Evolutionary conservation across 2,329 filamentous ascomycete species (phyloP).

Genomic region (Penicillium rolfsii): DNA sequence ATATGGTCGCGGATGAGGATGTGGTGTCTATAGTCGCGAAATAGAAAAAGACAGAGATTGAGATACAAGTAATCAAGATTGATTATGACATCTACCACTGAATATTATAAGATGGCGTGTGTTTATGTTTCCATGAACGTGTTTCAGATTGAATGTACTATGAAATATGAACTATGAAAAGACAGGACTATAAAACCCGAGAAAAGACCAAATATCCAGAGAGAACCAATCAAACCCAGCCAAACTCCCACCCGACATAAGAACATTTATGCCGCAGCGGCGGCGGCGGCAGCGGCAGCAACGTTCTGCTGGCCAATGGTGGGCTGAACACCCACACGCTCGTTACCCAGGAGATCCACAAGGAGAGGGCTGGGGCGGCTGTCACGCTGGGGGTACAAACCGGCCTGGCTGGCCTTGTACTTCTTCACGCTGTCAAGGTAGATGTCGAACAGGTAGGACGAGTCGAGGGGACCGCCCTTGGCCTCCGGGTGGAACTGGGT

Average conservation of each 20-base stretch:
- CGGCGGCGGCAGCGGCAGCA: slow-evolving; percentile 38
- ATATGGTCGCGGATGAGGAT: slow-evolving; percentile 73
- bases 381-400: slow-evolving; percentile 72
- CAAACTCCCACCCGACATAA: slow-evolving; percentile 16
- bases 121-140: slow-evolving; percentile 6
- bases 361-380: slow-evolving; percentile 85
- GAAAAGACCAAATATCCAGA: slow-evolving; percentile 16
- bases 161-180: slow-evolving; percentile 22
- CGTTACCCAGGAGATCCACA: slow-evolving; percentile 88
- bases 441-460: slow-evolving; percentile 92
- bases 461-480: slow-evolving; percentile 95
- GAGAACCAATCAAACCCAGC: slow-evolving; percentile 23
- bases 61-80: background rate
- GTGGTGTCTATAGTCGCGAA: slow-evolving; percentile 67
- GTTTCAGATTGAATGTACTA: slow-evolving; percentile 19
- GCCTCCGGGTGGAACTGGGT: slow-evolving; percentile 99
- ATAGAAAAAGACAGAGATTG: slow-evolving; percentile 26
- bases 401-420: slow-evolving; percentile 81
- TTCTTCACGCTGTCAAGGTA: slow-evolving; percentile 87
- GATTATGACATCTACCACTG: background rate
- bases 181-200: slow-evolving; percentile 13
- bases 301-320: slow-evolving; percentile 59
- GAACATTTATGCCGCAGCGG: slow-evolving; percentile 32
- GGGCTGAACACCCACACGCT: slow-evolving; percentile 87
- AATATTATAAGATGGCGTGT: slow-evolving; percentile 1